Percentiles rank a stretch among this genome's conserved stretches.
Conservation (phyloP, 1,139 yeast genomes). For the Yamadazyma atlantica region DNA sequence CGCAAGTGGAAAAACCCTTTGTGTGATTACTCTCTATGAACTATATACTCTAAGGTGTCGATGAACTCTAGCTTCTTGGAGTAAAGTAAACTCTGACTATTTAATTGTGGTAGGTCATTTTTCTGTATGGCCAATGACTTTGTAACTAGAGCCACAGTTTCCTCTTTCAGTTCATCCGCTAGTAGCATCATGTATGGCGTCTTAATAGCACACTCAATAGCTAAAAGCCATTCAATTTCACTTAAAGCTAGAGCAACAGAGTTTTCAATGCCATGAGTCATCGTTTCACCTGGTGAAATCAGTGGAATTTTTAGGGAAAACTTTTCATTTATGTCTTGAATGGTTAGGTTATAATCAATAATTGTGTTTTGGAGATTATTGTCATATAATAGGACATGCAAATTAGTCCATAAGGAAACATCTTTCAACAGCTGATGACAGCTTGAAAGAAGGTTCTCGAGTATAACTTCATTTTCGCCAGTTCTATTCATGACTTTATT, state of each 20-base stretch:
- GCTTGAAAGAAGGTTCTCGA: constrained; percentile 4
- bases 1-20: too few species aligned
- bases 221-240: constrained; percentile 23
- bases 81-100: constrained; percentile 1
- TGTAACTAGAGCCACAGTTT: neutral
- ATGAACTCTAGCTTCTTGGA: constrained; percentile 2
- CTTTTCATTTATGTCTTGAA: constrained; percentile 8
- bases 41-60: constrained; percentile 2
- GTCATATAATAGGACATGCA: constrained; percentile 10
- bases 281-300: neutral
- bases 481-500: constrained; percentile 7
- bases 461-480: constrained; percentile 4
- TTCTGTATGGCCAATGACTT: neutral
- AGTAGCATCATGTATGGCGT: constrained; percentile 17
- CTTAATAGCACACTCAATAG: constrained; percentile 19
- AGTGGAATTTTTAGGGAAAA: constrained; percentile 1
- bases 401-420: constrained; percentile 34
- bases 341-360: constrained; percentile 19
- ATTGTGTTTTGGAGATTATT: constrained; percentile 6
- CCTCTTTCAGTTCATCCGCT: neutral
- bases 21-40: neutral
- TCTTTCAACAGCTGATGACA: constrained; percentile 30
- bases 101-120: neutral
- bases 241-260: neutral
- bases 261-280: neutral